Conservation (phyloP, 148 eudicot species). For the Rhododendron ferrugineum region DNA sequence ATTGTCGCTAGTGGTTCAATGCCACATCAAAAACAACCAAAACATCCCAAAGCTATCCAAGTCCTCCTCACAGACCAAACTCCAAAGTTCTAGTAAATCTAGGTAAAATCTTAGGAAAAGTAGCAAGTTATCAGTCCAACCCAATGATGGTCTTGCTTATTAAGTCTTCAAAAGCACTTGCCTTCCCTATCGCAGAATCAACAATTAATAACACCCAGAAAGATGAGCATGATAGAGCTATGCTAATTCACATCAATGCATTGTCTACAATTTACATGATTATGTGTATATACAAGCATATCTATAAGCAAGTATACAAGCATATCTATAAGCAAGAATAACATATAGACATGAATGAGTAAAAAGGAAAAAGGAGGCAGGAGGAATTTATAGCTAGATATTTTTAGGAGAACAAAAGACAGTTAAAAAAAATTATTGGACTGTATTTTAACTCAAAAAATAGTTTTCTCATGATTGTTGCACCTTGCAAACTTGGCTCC, state of each 20-base stretch:
- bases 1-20: not conserved
- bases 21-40: not conserved
- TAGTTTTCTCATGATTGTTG: conserved; percentile 2
- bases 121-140: not conserved
- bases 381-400: not conserved
- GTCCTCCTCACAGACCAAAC: not conserved
- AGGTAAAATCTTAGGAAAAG: not conserved
- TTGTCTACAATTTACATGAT: not conserved
- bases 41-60: not conserved
- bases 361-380: not conserved
- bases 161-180: not conserved
- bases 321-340: not conserved
- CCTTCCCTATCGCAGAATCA: not conserved
- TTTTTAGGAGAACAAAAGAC: not conserved
- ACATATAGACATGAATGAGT: not conserved
- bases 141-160: not conserved
- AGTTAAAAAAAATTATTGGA: not conserved
- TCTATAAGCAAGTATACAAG: not conserved
- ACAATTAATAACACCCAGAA: not conserved
- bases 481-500: not conserved
- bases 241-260: not conserved
- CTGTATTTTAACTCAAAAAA: not conserved
- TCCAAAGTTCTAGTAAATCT: not conserved
- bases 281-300: not conserved
- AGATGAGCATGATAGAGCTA: not conserved